A percentile compares a stretch with the other conserved stretches of the same genome.
Conservation (phyloP, 768 basidiomycete species). For the Russula olivacea region DNA sequence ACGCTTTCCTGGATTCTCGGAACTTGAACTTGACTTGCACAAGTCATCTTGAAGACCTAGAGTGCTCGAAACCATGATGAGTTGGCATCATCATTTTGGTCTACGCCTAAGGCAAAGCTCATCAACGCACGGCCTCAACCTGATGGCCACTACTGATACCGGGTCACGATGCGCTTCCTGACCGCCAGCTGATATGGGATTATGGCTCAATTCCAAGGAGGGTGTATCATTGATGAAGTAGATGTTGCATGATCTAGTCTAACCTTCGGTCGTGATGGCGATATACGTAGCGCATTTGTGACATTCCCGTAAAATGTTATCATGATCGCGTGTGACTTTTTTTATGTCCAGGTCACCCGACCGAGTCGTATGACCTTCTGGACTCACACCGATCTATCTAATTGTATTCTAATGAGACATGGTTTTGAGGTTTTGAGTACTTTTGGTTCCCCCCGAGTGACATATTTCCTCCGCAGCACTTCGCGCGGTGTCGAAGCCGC, state of each 20-base stretch:
- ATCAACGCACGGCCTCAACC: no score
- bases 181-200: no score
- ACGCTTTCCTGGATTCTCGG: no score
- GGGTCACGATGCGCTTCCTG: no score
- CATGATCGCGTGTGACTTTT: neutral
- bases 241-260: neutral
- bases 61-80: no score
- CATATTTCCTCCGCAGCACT: neutral
- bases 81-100: no score
- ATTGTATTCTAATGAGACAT: neutral
- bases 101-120: no score
- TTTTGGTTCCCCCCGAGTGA: no score
- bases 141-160: no score
- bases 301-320: no score
- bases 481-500: neutral
- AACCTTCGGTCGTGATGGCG: neutral
- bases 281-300: neutral
- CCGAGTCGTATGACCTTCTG: neutral
- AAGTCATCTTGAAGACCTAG: no score
- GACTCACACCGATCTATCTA: neutral
- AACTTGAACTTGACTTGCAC: no score
- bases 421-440: neutral
- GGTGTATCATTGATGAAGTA: neutral
- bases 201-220: neutral
- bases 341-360: neutral